Evolutionary conservation across 306 rosid genomes (phyloP).

Genomic region (Dryas octopetala): DNA sequence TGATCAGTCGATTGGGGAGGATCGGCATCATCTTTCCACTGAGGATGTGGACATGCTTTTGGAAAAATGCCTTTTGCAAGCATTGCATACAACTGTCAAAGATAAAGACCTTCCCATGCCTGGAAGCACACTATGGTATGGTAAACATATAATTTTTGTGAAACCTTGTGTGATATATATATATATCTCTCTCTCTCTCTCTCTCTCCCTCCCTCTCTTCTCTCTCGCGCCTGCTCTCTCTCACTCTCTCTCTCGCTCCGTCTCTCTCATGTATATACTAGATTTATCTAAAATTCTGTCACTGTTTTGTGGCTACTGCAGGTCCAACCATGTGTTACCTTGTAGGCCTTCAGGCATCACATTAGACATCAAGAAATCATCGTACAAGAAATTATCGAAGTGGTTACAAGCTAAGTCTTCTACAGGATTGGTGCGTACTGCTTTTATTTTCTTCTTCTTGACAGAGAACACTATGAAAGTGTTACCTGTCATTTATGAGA

Average conservation of each 20-base stretch:
- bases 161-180: no score
- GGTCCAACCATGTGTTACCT: constrained; percentile 88
- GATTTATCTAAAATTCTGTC: constrained; percentile 17
- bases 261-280: not conserved
- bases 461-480: not conserved
- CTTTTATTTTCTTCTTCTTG: constrained; percentile 6
- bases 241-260: constrained; percentile 4
- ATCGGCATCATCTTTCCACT: constrained; percentile 54
- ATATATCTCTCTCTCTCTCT: no score
- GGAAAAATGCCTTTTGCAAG: constrained; percentile 93
- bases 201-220: no score
- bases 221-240: not conserved
- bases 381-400: constrained; percentile 85
- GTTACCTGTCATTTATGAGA: not conserved
- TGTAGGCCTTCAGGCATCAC: constrained; percentile 86
- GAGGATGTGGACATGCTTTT: constrained; percentile 73
- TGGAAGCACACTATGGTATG: constrained; percentile 94
- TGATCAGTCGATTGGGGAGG: constrained; percentile 40
- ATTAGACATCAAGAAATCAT: constrained; percentile 87
- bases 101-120: constrained; percentile 90
- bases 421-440: constrained; percentile 65
- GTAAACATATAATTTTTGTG: not conserved
- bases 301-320: constrained; percentile 25
- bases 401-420: constrained; percentile 84
- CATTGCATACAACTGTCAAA: constrained; percentile 78